These are phyloP conservation scores for Aquilaria sinensis DNA, from an alignment of 345 rosid species.

Conservation along the genomic window DNA sequence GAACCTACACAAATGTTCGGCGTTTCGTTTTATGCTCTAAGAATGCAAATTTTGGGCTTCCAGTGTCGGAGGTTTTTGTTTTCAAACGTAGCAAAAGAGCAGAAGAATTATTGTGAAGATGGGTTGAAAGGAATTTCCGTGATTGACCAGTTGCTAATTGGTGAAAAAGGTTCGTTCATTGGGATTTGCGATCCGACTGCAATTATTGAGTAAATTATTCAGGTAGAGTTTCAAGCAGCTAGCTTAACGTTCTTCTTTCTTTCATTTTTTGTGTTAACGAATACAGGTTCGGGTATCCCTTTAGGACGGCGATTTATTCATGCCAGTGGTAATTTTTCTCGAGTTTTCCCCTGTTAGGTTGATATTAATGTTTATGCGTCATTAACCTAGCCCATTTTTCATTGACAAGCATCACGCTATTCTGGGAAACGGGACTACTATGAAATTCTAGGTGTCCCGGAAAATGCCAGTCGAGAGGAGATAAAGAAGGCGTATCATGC, in stretches of 20 bases:
- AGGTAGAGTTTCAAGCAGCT: neutral
- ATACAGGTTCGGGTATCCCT: constrained; percentile 27
- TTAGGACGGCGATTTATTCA: constrained; percentile 44
- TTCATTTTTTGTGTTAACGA: constrained; percentile 25
- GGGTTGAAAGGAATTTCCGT: constrained; percentile 14
- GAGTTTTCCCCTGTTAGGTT: neutral
- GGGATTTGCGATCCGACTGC: neutral
- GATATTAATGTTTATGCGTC: neutral
- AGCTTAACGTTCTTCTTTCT: constrained; percentile 3
- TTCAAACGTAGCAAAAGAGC: constrained; percentile 25
- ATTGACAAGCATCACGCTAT: constrained; percentile 33
- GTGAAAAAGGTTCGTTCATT: constrained; percentile 33
- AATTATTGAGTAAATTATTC: neutral
- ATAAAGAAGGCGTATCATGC: constrained; percentile 75
- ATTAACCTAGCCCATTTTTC: neutral
- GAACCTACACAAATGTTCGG: neutral
- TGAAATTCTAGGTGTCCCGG: constrained; percentile 72
- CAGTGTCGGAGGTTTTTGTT: constrained; percentile 51
- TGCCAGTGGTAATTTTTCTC: constrained; percentile 43
- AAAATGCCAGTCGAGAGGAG: constrained; percentile 66
- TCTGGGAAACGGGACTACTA: constrained; percentile 49
- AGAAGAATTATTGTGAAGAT: constrained; percentile 15
- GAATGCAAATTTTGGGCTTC: neutral
- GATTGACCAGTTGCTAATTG: constrained; percentile 13
- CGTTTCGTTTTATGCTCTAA: constrained; percentile 1